phyloP scores from a whole-genome alignment of 1,139 yeast genomes.

The Yamadazyma dendronema region DNA sequence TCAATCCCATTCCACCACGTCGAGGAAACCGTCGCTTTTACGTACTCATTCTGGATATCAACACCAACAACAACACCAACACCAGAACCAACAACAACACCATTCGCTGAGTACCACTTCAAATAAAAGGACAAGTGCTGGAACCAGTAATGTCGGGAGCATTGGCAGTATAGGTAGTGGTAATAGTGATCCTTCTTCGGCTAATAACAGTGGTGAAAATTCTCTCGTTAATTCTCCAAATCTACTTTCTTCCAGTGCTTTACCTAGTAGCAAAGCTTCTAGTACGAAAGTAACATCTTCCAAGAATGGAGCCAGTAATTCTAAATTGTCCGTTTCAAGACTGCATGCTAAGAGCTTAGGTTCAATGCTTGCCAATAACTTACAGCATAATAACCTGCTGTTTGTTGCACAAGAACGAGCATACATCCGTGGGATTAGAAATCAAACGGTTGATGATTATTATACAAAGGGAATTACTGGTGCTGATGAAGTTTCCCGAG shows the following conservation, averaged over 20 bases:
- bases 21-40: slow-evolving; percentile 22
- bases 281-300: no score
- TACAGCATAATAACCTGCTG: slow-evolving; percentile 30
- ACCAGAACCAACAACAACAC: not conserved
- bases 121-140: not conserved
- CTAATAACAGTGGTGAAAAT: slow-evolving; percentile 11
- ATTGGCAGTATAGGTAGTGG: slow-evolving; percentile 3
- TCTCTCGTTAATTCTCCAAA: slow-evolving; percentile 13
- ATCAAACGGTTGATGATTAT: slow-evolving; percentile 66
- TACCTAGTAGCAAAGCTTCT: no score
- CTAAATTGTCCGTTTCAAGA: not conserved
- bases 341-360: slow-evolving; percentile 13
- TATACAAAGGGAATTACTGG: slow-evolving; percentile 60
- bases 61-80: slow-evolving; percentile 1
- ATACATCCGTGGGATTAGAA: slow-evolving; percentile 62
- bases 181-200: slow-evolving; percentile 10
- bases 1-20: slow-evolving; percentile 4
- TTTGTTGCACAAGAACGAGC: slow-evolving; percentile 67
- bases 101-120: no score
- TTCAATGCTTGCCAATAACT: slow-evolving; percentile 17
- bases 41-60: slow-evolving; percentile 19
- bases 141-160: not conserved
- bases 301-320: not conserved
- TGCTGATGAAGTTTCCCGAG: slow-evolving; percentile 22
- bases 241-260: slow-evolving; percentile 5